phyloP scores from a whole-genome alignment of 805 yeast species.

The Wickerhamomyces queroliae region DNA sequence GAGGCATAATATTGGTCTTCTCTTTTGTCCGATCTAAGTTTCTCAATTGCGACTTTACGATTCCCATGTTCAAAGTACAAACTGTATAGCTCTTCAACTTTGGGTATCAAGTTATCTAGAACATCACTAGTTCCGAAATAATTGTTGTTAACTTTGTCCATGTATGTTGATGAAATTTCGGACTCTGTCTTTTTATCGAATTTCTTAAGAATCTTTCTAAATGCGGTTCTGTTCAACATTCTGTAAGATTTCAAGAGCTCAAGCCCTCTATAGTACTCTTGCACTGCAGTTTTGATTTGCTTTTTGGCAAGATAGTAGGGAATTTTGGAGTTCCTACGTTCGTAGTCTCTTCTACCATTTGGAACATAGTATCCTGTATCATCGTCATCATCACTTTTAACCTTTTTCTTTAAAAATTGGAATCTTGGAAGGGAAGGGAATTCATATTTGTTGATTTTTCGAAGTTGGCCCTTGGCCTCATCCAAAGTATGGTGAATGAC shows the following conservation, averaged over 20 bases:
- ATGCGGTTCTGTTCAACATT: slow-evolving; percentile 77
- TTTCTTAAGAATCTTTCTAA: slow-evolving; percentile 84
- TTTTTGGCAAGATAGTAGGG: slow-evolving; percentile 62
- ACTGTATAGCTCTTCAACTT: slow-evolving; percentile 65
- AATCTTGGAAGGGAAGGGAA: slow-evolving; percentile 37
- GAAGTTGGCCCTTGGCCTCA: slow-evolving; percentile 7
- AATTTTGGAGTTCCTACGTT: slow-evolving; percentile 30
- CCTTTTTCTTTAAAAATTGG: slow-evolving; percentile 25
- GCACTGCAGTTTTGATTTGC: slow-evolving; percentile 60
- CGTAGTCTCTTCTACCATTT: slow-evolving; percentile 46
- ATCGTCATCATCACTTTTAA: slow-evolving; percentile 10
- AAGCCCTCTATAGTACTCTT: slow-evolving; percentile 69
- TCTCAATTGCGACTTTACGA: slow-evolving; percentile 62
- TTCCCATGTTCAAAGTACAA: slow-evolving; percentile 64
- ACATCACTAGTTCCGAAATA: slow-evolving; percentile 59
- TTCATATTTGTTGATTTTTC: slow-evolving; percentile 27
- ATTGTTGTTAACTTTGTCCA: slow-evolving; percentile 51
- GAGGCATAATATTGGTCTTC: slow-evolving; percentile 31
- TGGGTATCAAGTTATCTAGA: slow-evolving; percentile 54
- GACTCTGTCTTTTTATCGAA: slow-evolving; percentile 70
- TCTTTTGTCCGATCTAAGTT: slow-evolving; percentile 45
- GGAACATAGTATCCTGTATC: slow-evolving; percentile 8
- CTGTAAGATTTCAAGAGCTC: slow-evolving; percentile 68
- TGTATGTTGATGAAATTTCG: slow-evolving; percentile 38
- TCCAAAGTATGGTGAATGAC: slow-evolving; percentile 4